Percentiles rank a stretch among this genome's conserved stretches.
Conservation (phyloP, 2,329 filamentous ascomycete genomes). For the Fusarium solani-melongenae region DNA sequence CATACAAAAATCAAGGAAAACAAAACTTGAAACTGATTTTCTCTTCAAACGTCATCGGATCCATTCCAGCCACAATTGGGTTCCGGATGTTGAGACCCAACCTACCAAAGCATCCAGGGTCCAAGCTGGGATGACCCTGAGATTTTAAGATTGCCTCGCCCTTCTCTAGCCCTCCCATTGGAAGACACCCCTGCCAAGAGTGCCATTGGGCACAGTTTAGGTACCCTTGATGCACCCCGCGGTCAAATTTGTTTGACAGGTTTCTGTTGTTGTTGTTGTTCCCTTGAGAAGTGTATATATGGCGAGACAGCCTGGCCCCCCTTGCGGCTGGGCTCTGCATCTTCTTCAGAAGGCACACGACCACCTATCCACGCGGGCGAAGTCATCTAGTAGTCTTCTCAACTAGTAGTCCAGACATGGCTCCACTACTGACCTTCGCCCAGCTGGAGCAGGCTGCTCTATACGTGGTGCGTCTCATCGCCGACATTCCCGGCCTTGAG, state of each 20-base stretch:
- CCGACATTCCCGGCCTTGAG: constrained; percentile 42
- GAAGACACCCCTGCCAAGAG: constrained; percentile 22
- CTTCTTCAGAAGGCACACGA: background rate
- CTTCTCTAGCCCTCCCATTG: constrained; percentile 16
- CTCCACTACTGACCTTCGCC: constrained; percentile 40
- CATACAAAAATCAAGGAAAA: background rate
- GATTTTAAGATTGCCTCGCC: constrained; percentile 31
- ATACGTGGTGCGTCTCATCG: constrained; percentile 91
- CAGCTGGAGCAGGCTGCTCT: constrained; percentile 78
- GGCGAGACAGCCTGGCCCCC: background rate
- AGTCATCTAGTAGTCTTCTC: constrained; percentile 29
- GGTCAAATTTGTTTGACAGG: background rate
- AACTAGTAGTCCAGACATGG: constrained; percentile 34
- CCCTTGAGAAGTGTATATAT: no score
- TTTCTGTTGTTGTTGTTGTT: background rate
- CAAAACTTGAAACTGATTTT: background rate
- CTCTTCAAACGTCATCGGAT: background rate
- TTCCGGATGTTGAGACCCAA: constrained; percentile 27
- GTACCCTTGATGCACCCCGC: constrained; percentile 28
- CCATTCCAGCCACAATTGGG: constrained; percentile 27
- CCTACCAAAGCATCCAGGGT: background rate
- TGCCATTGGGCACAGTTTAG: constrained; percentile 22
- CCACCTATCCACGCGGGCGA: constrained; percentile 22
- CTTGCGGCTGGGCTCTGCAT: background rate
- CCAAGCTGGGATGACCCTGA: constrained; percentile 30